These are phyloP conservation scores for Naganishia albida DNA, from an alignment of 1,284 basidiomycete genomes.

Conservation along the genomic window DNA sequence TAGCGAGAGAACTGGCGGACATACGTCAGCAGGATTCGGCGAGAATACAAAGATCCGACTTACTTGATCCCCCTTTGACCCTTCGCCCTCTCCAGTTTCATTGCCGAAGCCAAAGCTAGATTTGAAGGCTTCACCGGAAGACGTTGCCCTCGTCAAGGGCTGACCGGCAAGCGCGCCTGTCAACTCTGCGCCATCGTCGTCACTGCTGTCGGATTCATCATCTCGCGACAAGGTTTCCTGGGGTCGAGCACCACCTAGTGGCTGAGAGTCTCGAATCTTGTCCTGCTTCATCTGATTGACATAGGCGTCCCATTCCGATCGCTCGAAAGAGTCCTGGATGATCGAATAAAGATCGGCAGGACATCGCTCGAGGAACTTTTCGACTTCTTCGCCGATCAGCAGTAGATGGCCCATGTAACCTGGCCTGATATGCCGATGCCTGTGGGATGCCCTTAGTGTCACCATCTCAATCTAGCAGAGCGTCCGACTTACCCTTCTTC, in stretches of 20 bases:
- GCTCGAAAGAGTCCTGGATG: conserved; percentile 68
- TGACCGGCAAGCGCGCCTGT: conserved; percentile 26
- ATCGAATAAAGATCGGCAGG: conserved; percentile 71
- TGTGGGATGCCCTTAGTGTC: neutral
- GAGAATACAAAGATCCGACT: neutral
- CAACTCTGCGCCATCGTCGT: conserved; percentile 36
- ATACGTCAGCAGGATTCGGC: neutral
- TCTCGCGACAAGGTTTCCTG: conserved; percentile 5
- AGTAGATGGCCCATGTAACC: conserved; percentile 98
- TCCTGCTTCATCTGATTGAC: conserved; percentile 79
- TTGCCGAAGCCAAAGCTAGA: conserved; percentile 22
- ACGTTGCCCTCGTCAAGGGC: conserved; percentile 29
- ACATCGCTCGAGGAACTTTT: conserved; percentile 67
- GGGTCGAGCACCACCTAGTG: conserved; percentile 68
- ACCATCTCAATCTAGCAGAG: neutral
- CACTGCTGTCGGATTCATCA: conserved; percentile 29
- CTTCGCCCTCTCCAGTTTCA: conserved; percentile 16
- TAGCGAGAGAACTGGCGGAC: conserved; percentile 30
- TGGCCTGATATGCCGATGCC: conserved; percentile 61
- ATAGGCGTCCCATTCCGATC: conserved; percentile 83
- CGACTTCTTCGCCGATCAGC: conserved; percentile 64
- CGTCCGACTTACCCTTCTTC: conserved; percentile 62
- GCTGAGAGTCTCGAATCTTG: conserved; percentile 74
- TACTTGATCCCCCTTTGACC: conserved; percentile 18
- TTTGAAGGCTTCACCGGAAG: conserved; percentile 29